Percentiles rank a stretch among this genome's conserved stretches.
phyloP scores from a whole-genome alignment of 345 rosid species.

The Raphanus raphanistrum region DNA sequence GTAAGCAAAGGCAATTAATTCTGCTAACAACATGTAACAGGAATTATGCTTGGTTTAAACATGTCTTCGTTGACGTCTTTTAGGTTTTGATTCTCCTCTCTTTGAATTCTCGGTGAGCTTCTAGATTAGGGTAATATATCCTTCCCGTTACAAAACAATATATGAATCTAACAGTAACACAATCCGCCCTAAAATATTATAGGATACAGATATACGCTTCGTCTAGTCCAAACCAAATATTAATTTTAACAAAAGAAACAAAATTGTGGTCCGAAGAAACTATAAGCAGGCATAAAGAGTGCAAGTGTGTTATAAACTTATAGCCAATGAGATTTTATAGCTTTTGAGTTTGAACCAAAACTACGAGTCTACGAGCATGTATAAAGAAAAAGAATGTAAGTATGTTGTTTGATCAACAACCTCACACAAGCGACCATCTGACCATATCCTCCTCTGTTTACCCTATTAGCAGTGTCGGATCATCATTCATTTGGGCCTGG shows the following conservation, averaged over 20 bases:
- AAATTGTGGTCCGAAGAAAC: neutral
- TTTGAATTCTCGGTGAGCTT: neutral
- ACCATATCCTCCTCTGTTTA: neutral
- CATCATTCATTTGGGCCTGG: too few relatives aligned
- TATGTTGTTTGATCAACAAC: neutral
- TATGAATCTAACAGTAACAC: neutral
- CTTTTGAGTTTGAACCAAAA: neutral
- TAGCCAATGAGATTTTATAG: neutral
- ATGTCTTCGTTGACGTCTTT: neutral
- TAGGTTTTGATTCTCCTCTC: neutral
- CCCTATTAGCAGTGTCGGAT: neutral
- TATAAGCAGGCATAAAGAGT: neutral
- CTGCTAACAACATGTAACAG: neutral
- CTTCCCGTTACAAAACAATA: neutral
- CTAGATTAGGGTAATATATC: neutral
- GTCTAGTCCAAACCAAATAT: neutral
- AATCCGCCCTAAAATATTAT: neutral
- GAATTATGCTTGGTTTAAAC: neutral
- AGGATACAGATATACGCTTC: neutral
- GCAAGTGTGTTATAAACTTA: neutral
- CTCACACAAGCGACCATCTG: neutral
- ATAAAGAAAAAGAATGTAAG: neutral
- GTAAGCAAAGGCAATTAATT: neutral
- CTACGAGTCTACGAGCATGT: too few relatives aligned
- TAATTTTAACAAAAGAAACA: neutral